These are phyloP conservation scores for Dillenia suffruticosa DNA, from an alignment of 164 flowering plant genomes.

Conservation along the genomic window DNA sequence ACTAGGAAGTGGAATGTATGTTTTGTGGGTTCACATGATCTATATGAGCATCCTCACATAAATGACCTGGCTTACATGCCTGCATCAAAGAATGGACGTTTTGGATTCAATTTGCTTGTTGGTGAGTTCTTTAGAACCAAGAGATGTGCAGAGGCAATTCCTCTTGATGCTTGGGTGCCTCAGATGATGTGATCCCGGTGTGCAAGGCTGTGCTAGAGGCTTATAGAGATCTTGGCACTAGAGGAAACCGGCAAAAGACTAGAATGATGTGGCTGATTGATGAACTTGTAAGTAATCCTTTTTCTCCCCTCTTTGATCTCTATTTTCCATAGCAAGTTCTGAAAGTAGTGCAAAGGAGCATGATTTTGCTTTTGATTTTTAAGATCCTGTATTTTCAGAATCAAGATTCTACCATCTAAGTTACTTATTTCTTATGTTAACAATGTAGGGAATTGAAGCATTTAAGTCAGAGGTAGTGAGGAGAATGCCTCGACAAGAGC, in stretches of 20 bases:
- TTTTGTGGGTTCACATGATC: conserved; percentile 92
- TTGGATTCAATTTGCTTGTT: conserved; percentile 89
- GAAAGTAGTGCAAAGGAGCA: neutral
- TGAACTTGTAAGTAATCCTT: conserved; percentile 67
- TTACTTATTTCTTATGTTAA: neutral
- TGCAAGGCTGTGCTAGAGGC: conserved; percentile 85
- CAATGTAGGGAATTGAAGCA: conserved; percentile 79
- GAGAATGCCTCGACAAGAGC: conserved; percentile 66
- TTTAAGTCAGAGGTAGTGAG: conserved; percentile 84
- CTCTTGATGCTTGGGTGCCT: conserved; percentile 93
- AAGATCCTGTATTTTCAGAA: no score
- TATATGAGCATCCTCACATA: conserved; percentile 95
- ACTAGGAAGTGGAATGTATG: conserved; percentile 98
- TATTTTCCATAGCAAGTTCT: neutral
- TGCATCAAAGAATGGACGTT: conserved; percentile 69
- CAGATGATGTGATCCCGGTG: conserved; percentile 64
- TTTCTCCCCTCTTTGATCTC: neutral
- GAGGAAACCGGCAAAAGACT: conserved; percentile 90
- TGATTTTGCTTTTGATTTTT: neutral
- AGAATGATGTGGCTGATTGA: conserved; percentile 99
- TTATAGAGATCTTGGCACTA: conserved; percentile 75
- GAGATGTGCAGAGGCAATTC: conserved; percentile 88
- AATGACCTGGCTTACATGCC: conserved; percentile 99
- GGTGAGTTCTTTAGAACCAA: conserved; percentile 97
- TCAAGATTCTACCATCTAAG: no score